These are phyloP conservation scores for Trichoderma guizhouense DNA, from an alignment of 2,329 filamentous ascomycete species.

Conservation along the genomic window DNA sequence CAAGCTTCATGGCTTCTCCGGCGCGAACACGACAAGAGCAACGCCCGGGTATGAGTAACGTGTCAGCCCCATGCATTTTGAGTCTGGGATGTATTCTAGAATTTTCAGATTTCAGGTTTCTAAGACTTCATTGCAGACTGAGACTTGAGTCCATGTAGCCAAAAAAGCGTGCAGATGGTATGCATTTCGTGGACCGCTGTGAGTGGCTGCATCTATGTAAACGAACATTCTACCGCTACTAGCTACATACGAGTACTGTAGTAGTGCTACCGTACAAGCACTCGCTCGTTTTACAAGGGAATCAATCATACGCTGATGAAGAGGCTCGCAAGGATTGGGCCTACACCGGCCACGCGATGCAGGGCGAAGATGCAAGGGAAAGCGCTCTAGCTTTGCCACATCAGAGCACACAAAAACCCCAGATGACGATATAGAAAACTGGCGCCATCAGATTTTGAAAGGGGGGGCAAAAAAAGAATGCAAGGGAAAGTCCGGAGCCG, in stretches of 20 bases:
- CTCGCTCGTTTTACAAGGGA: neutral
- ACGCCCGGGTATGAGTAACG: neutral
- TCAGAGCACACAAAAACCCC: neutral
- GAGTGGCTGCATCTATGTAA: neutral
- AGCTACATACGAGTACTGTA: neutral
- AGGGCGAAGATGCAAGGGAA: neutral
- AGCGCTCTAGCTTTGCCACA: neutral
- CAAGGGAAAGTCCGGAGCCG: neutral
- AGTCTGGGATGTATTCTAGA: neutral
- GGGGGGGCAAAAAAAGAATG: neutral
- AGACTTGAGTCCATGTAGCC: neutral
- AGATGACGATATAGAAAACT: neutral
- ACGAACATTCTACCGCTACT: neutral
- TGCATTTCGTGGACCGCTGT: neutral
- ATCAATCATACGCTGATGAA: neutral
- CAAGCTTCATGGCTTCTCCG: neutral
- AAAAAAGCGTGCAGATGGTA: neutral
- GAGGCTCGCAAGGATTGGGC: neutral
- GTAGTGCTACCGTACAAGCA: neutral
- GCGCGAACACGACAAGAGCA: neutral
- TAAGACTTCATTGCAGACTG: neutral
- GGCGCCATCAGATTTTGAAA: neutral
- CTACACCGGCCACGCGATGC: neutral
- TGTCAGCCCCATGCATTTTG: neutral
- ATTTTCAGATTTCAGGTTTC: neutral